Percentiles rank a stretch among this genome's conserved stretches.
Conservation (phyloP, 2,329 filamentous ascomycete genomes). For the Chaetomiaceae sp. region DNA sequence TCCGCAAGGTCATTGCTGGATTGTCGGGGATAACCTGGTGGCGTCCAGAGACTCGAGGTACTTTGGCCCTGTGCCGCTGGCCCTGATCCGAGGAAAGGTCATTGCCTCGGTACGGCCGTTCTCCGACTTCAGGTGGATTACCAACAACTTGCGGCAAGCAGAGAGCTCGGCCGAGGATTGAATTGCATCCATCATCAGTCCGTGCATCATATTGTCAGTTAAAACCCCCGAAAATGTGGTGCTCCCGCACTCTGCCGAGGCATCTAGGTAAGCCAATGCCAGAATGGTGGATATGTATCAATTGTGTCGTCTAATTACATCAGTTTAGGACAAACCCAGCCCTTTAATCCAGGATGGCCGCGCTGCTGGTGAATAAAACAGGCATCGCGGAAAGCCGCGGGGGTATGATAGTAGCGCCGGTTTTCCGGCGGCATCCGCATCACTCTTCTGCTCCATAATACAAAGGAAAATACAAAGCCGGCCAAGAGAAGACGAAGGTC, state of each 20-base stretch:
- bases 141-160: slow-evolving; percentile 31
- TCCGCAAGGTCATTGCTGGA: slow-evolving; percentile 86
- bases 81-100: slow-evolving; percentile 77
- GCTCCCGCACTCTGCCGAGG: background rate
- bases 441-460: slow-evolving; percentile 22
- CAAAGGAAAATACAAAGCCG: slow-evolving; percentile 25
- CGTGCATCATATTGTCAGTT: background rate
- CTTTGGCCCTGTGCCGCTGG: slow-evolving; percentile 83
- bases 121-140: slow-evolving; percentile 48
- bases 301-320: slow-evolving; percentile 28
- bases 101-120: slow-evolving; percentile 55
- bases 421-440: slow-evolving; percentile 9
- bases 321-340: slow-evolving; percentile 17
- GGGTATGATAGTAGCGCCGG: slow-evolving; percentile 2
- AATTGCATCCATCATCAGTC: background rate
- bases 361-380: slow-evolving; percentile 11
- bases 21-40: slow-evolving; percentile 81
- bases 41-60: slow-evolving; percentile 81
- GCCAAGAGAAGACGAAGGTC: background rate
- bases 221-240: too few species aligned
- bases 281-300: slow-evolving; percentile 18
- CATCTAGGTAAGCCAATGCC: background rate
- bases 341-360: background rate
- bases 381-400: slow-evolving; percentile 8
- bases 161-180: background rate